Evolutionary conservation across 306 rosid species (phyloP), one percentile per base, ranked within the genome.

Genomic region (Trichosanthes truncata): DNA sequence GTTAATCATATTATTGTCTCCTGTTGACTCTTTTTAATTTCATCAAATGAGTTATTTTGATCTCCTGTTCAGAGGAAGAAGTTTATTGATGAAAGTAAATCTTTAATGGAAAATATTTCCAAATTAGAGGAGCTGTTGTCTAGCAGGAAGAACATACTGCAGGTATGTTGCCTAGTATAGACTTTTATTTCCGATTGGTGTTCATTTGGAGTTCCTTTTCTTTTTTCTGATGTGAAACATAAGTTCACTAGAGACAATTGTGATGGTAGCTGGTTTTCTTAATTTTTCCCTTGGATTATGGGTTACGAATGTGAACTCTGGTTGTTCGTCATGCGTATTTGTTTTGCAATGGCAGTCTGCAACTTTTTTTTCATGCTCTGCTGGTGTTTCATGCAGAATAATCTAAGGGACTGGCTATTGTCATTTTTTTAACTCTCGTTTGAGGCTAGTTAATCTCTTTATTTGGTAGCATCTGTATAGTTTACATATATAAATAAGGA

Each of bases 91-190:
- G 99, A 95, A 89, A 86, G 90, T 78, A 87, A 92, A 79, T 87
- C 90, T 14, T 74, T 95, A 85, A 87, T 7, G 51, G 96, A 90
- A 41, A 92, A 91, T 81, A 93, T 95, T 79, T 87, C 89, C 63
- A 90, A 90, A 86, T 82, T 95, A 74, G 99, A 89, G 88, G 94
- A 90, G 83, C 89, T 95, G 76, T 86, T 95, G 82, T 91, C 97
- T 78, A 89, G 87, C 90, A 86, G 83, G 91, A 91, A 87, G 78
- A 82, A 88, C 82, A 90, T 95, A 78, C 84, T 95, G 40, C 89
- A 91, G 97, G 98, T 95, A 89, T n/a, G 60, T 4, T 11, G 15
- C 45, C 36, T 33, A 20, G 17, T 25, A 14, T 53, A 51, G 51
- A 52, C 18, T 23, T 48, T 49, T 9, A 48, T 17, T 8, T 51